Percentiles rank a stretch among this genome's conserved stretches.
These are phyloP conservation scores for Amanita jacksonii DNA, from an alignment of 768 basidiomycete species.

Conservation along the genomic window DNA sequence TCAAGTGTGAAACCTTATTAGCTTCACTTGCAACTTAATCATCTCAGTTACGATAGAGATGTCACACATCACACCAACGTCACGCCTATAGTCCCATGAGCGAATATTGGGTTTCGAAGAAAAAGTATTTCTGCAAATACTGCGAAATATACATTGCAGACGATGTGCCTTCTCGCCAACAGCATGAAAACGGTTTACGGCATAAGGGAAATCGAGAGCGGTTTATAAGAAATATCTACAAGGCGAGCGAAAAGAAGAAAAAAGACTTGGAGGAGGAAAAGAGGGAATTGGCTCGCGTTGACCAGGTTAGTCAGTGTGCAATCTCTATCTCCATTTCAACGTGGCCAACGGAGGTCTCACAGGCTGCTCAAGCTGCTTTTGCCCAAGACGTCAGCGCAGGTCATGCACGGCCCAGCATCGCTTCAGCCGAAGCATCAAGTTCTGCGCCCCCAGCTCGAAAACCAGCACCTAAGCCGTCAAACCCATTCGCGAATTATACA, in stretches of 20 bases:
- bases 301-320: slow-evolving; percentile 53
- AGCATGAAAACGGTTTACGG: slow-evolving; percentile 88
- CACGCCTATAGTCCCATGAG: slow-evolving; percentile 45
- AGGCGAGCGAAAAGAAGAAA: slow-evolving; percentile 81
- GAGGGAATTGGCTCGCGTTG: slow-evolving; percentile 78
- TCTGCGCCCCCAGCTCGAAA: slow-evolving; percentile 25
- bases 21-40: no score
- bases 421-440: slow-evolving; percentile 13
- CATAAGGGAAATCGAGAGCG: slow-evolving; percentile 94
- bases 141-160: slow-evolving; percentile 96
- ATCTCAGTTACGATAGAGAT: neutral
- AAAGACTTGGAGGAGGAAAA: slow-evolving; percentile 80
- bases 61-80: slow-evolving; percentile 1
- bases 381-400: slow-evolving; percentile 71
- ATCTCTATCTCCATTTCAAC: neutral
- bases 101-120: slow-evolving; percentile 90
- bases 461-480: slow-evolving; percentile 41
- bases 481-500: slow-evolving; percentile 77
- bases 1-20: no score
- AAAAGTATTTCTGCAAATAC: slow-evolving; percentile 93
- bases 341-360: slow-evolving; percentile 7
- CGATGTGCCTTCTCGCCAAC: slow-evolving; percentile 83
- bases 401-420: slow-evolving; percentile 29
- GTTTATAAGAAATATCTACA: slow-evolving; percentile 88
- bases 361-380: slow-evolving; percentile 78